Evolutionary conservation across 2,329 filamentous ascomycete species (phyloP).

Genomic region (Pleurostoma richardsiae): DNA sequence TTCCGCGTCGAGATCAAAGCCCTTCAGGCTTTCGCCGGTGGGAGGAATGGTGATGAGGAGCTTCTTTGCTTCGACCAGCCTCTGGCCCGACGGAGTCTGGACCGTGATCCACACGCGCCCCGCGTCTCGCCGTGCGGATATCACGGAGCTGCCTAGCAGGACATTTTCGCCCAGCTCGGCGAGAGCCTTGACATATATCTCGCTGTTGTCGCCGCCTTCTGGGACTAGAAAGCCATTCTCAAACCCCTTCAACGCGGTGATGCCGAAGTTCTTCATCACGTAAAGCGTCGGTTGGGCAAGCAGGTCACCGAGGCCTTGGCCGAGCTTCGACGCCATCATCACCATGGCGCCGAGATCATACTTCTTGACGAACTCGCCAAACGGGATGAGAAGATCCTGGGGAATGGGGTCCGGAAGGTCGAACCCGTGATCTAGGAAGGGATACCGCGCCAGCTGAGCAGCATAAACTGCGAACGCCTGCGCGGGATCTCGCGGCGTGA

Average conservation of each 20-base stretch:
- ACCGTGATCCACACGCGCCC: slow-evolving; percentile 16
- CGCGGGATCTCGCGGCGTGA: slow-evolving; percentile 5
- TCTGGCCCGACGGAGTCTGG: slow-evolving; percentile 10
- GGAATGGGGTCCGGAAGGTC: slow-evolving; percentile 36
- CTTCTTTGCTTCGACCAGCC: slow-evolving; percentile 21
- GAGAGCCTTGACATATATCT: slow-evolving; percentile 26
- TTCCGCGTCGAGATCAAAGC: slow-evolving; percentile 21
- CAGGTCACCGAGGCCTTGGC: slow-evolving; percentile 35
- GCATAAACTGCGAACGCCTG: slow-evolving; percentile 3
- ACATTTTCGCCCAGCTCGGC: slow-evolving; percentile 22
- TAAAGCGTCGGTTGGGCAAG: slow-evolving; percentile 33
- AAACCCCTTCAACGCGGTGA: slow-evolving; percentile 1
- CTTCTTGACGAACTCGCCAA: slow-evolving; percentile 38
- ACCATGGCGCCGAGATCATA: slow-evolving; percentile 33
- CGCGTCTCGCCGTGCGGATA: slow-evolving; percentile 15
- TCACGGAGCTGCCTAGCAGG: slow-evolving; percentile 23
- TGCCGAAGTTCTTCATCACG: slow-evolving; percentile 31
- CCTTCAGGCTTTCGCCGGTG: slow-evolving; percentile 17
- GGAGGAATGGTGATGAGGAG: slow-evolving; percentile 28
- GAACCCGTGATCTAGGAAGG: slow-evolving; percentile 17
- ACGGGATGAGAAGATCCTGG: slow-evolving; percentile 37
- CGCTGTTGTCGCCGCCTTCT: slow-evolving; percentile 20
- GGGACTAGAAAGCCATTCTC: slow-evolving; percentile 2
- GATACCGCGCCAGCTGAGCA: slow-evolving; percentile 18
- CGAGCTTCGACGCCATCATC: slow-evolving; percentile 25